A percentile compares a stretch with the other conserved stretches of the same genome.
Conservation (phyloP, 345 rosid species). For the Eucalyptus marginata region DNA sequence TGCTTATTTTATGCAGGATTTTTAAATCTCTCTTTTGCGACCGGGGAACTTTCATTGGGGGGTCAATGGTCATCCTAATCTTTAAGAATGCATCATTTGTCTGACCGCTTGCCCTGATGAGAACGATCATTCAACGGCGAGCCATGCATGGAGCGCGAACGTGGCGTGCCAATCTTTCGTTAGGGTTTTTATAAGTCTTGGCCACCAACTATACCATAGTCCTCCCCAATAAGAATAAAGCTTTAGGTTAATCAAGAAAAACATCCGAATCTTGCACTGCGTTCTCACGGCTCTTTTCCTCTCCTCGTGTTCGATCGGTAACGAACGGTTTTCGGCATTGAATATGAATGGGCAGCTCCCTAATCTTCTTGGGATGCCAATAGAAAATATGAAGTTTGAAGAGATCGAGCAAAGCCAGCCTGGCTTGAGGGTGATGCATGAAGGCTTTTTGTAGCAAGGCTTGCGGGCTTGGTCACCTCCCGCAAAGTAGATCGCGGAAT, state of each 20-base stretch:
- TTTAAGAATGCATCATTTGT: neutral
- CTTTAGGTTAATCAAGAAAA: neutral
- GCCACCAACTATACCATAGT: neutral
- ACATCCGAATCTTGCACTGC: neutral
- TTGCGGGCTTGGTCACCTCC: neutral
- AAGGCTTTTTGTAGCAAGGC: neutral
- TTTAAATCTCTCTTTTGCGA: neutral
- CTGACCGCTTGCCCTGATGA: neutral
- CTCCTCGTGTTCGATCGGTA: neutral
- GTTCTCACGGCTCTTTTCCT: neutral
- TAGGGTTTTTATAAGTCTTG: neutral
- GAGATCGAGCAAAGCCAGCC: neutral
- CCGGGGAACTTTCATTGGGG: neutral
- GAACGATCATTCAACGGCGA: neutral
- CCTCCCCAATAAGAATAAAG: neutral
- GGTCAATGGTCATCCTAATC: neutral
- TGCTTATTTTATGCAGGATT: neutral
- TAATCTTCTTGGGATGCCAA: neutral
- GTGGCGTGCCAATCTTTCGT: neutral
- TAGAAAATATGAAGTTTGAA: neutral
- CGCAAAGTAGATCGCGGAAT: neutral
- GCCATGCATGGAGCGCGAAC: neutral
- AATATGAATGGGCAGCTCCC: neutral
- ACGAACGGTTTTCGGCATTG: neutral
- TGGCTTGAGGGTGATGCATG: neutral